Evolutionary conservation across 495 filamentous ascomycete species (phyloP), one percentile per base, ranked within the genome.

Genomic region (Podospora australis): DNA sequence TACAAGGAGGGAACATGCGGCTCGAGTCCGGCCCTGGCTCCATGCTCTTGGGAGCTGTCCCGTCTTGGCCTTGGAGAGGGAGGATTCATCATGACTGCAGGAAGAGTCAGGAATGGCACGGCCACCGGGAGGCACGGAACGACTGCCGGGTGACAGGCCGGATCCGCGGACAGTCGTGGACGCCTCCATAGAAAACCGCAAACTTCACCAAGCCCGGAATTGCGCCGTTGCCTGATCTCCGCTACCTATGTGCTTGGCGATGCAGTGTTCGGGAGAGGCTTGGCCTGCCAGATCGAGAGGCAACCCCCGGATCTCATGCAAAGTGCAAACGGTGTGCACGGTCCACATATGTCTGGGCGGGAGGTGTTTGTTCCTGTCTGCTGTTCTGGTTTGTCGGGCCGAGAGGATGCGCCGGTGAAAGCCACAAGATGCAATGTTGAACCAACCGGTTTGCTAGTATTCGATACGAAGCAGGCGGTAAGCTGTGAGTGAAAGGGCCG

Each of bases 301-400:
- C 17, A 4, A 6, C 4, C 17, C 7, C 13, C 17, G 34, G 34
- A 16, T 36, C 34, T 36, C n/a, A n/a, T n/a, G n/a, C n/a, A n/a
- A 5, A 29, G 40, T 13, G 1, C 20, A 20, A n/a, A 13, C 32
- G 3, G 1, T 17, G 22, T 19, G 50, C 50, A 53, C 45, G 44
- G 50, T 48, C 50, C 50, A 48, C 44, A 53, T 48, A 17, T 47
- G 10, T 10, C 26, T 30, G 6, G 26, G 13, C 6, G 6, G 26
- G 6, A 6, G 6, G 6, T 13, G 26, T 36, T n/a, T 36, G 13
- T 36, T 10, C 13, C 34, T 5, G 34, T 7, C 5, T 16, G 13
- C 4, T 36, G 34, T n/a, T n/a, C n/a, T n/a, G n/a, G n/a, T n/a
- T n/a, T n/a, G n/a, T n/a, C n/a, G n/a, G n/a, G n/a, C n/a, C n/a